Evolutionary conservation across 2,329 filamentous ascomycete species (phyloP), one percentile per base, ranked within the genome.

Genomic region (Pseudonectria foliicola): DNA sequence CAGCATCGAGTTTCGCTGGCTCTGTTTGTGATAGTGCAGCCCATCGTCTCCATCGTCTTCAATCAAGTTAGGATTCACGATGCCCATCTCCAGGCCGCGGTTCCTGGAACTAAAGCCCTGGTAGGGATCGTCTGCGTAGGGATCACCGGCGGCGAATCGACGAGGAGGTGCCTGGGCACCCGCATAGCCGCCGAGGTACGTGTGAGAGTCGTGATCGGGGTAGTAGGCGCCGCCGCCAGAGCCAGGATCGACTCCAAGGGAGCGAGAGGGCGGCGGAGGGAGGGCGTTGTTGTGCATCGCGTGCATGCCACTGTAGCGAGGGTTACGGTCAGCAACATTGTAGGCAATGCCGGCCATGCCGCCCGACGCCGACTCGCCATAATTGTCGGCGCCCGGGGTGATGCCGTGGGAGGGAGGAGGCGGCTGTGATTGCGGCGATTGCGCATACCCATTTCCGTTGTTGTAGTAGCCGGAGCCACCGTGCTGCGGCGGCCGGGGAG

Each of bases 11-110:
- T 68, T 72, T 40, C 73, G 70, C 56, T 60, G 53, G 26, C 52
- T 56, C 29, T 51, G 54, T 31, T 57, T 61, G 33, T 59, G 63
- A 48, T 74, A 80, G 4, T 74, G 70, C 33, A 92, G 71, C 2
- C 83, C 87, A 55, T 94, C 89, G 52, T 95, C 89, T 18, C 85
- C 87, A 53, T 95, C 89, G 56, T 95, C 89, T 14, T 75, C 75
- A 44, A 95, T 89, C 11, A 81, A 79, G 51, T 84, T 77, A 3
- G 88, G 87, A 55, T 95, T 80, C 39, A 92, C 73, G 2, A 75
- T 64, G 26, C 74, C 73, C 4, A 80, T 60, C 7, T 64, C 58
- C 15, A 70, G 61, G 39, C 71, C 70, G 21, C 61, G 70, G 60
- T 54, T 62, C 26, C 59, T 60, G 10, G 52, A 56, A 41, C 55